A percentile compares a stretch with the other conserved stretches of the same genome.
These are phyloP conservation scores for Calonectria hongkongensis DNA, from an alignment of 2,329 filamentous ascomycete species.

Conservation along the genomic window DNA sequence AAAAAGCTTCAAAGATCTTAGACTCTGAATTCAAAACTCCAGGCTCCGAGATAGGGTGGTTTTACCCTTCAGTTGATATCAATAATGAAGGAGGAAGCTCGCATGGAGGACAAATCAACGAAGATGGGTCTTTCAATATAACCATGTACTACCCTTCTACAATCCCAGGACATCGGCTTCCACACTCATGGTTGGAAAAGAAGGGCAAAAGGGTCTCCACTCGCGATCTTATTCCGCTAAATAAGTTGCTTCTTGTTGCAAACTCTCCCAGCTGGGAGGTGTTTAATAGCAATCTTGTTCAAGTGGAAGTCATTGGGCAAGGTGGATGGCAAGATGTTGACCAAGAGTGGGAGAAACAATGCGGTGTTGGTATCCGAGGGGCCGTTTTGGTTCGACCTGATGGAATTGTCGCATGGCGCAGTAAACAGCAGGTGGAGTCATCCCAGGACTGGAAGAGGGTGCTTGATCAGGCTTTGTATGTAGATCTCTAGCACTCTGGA, in stretches of 20 bases:
- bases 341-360: too few relatives aligned
- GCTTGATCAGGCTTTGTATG: too few relatives aligned
- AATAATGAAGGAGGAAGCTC: slow-evolving; percentile 14
- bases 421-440: too few relatives aligned
- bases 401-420: too few relatives aligned
- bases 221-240: slow-evolving; percentile 25
- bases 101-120: slow-evolving; percentile 10
- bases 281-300: not conserved
- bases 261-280: slow-evolving; percentile 5
- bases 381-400: too few relatives aligned
- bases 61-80: slow-evolving; percentile 20
- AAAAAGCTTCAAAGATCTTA: not conserved
- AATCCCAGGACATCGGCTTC: slow-evolving; percentile 20
- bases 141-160: slow-evolving; percentile 17
- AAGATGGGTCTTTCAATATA: slow-evolving; percentile 4
- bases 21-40: slow-evolving; percentile 25
- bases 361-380: too few relatives aligned
- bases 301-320: too few relatives aligned
- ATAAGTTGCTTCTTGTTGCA: slow-evolving; percentile 22
- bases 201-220: slow-evolving; percentile 7
- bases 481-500: too few relatives aligned
- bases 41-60: slow-evolving; percentile 26
- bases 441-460: too few relatives aligned
- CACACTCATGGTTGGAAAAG: slow-evolving; percentile 26
- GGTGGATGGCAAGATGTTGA: too few relatives aligned